These are phyloP conservation scores for Aureoboletus auriporus DNA, from an alignment of 768 basidiomycete genomes.

Conservation along the genomic window DNA sequence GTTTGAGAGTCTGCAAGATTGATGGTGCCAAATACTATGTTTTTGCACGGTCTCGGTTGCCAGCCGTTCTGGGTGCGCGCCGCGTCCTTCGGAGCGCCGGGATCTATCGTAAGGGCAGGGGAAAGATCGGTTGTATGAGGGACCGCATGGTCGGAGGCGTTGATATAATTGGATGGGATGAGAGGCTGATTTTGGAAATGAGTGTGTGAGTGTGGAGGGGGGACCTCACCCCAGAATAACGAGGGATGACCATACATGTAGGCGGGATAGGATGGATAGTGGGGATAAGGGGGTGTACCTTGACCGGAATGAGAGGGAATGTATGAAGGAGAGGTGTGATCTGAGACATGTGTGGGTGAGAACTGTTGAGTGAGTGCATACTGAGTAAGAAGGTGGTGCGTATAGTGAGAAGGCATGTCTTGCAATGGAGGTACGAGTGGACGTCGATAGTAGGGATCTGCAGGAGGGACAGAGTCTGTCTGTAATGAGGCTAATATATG, in stretches of 20 bases:
- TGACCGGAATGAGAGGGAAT: conserved; percentile 23
- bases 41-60: conserved; percentile 13
- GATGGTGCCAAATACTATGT: conserved; percentile 54
- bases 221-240: conserved; percentile 34
- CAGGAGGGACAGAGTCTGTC: conserved; percentile 9
- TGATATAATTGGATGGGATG: conserved; percentile 5
- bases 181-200: conserved; percentile 18
- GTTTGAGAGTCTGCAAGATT: conserved; percentile 23
- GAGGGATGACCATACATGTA: conserved; percentile 36
- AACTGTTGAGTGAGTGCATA: conserved; percentile 18
- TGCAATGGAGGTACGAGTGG: conserved; percentile 16
- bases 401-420: conserved; percentile 20
- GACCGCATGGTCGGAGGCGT: conserved; percentile 11
- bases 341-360: conserved; percentile 14
- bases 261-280: conserved; percentile 32
- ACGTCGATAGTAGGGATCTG: conserved; percentile 17
- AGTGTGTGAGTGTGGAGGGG: conserved; percentile 9
- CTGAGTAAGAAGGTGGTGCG: conserved; percentile 13
- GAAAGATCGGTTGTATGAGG: conserved; percentile 12
- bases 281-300: conserved; percentile 32
- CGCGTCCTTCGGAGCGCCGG: conserved; percentile 2
- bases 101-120: conserved; percentile 13
- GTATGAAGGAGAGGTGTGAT: conserved; percentile 24
- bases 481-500: conserved; percentile 10
- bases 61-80: conserved; percentile 5